Base-by-base conservation (phyloP, 2,329 filamentous ascomycete genomes). In the Monosporascus ibericus region DNA sequence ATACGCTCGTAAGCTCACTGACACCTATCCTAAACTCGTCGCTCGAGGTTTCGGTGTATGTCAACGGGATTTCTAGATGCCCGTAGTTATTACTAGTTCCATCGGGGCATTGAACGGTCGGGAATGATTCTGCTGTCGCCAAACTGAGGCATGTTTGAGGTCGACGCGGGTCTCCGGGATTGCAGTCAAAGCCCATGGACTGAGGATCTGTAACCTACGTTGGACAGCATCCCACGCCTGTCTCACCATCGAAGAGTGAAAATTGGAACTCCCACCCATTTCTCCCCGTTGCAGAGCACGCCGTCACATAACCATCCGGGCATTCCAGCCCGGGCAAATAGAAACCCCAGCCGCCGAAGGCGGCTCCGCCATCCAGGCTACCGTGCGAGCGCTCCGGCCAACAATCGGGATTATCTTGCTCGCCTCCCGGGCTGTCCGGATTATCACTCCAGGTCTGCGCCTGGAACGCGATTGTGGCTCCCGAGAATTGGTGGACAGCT, bases 311-410 rank as follows among this genome's bases (percentile, higher is more conserved):
- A 8, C 68, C 68, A 3, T 48, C 47, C 0, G 69, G 69, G 49
- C 68, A 71, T 2, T 54, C 51, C 9, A 68, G 36, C 0, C 68
- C 69, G 0, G 69, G 69, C 3, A 67, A 70, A 51, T 71, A 70
- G 51, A 68, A 69, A 6, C 69, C 68, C 65, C 68, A 65, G 24
- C 67, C 68, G 8, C 52, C 48, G 15, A 70, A 50, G 5, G 63
- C 55, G 3, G 51, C 51, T 1, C 37, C 30, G 1, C 63, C 59
- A 1, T 54, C 48, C 2, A 48, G 48, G 5, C 55, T 54, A 5
- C 53, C 54, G 14, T 50, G 40, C 0, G 51, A 51, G 2, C 52
- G 61, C n/a, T 60, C 34, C 3, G 67, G 66, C 67, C 67, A 68
- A 54, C 67, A 70, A 3, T 50, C 53, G 4, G 58, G 47, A 44